Evolutionary conservation across 2,329 filamentous ascomycete genomes (phyloP).

Genomic region (Aspergillus sp.): DNA sequence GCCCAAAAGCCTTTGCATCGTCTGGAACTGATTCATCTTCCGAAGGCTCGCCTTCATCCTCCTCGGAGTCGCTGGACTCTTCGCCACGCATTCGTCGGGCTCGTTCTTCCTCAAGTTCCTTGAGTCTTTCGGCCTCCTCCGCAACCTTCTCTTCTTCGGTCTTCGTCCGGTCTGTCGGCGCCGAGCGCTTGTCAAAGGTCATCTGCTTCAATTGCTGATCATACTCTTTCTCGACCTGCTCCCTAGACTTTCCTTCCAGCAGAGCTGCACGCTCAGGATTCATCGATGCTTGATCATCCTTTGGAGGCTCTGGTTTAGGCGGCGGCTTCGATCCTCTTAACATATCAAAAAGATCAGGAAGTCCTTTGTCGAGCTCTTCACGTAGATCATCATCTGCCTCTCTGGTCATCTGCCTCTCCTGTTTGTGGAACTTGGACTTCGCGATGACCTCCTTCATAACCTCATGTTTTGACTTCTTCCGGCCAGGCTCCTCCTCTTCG

Average conservation of each 20-base stretch:
- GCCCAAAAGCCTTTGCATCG: slow-evolving; percentile 53
- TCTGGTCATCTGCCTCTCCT: slow-evolving; percentile 83
- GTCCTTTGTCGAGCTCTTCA: slow-evolving; percentile 72
- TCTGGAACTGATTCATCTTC: slow-evolving; percentile 43
- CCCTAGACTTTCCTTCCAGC: slow-evolving; percentile 51
- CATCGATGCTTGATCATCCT: slow-evolving; percentile 41
- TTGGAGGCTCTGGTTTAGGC: slow-evolving; percentile 41
- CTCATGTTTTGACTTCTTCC: slow-evolving; percentile 91
- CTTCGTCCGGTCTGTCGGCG: slow-evolving; percentile 79
- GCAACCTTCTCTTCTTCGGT: slow-evolving; percentile 77
- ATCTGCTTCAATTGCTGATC: slow-evolving; percentile 74
- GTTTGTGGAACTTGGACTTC: slow-evolving; percentile 92
- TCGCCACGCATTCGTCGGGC: slow-evolving; percentile 81
- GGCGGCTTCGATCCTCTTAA: slow-evolving; percentile 50
- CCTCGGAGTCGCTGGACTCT: slow-evolving; percentile 53
- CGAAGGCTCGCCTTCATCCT: slow-evolving; percentile 35
- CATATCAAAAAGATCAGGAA: slow-evolving; percentile 65
- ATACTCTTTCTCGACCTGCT: slow-evolving; percentile 73
- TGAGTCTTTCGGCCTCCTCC: slow-evolving; percentile 66
- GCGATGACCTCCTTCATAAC: slow-evolving; percentile 97
- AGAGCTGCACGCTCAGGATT: slow-evolving; percentile 56
- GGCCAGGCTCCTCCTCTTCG: slow-evolving; percentile 56
- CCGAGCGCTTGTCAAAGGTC: slow-evolving; percentile 72
- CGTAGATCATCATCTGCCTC: slow-evolving; percentile 87
- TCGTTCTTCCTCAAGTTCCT: slow-evolving; percentile 73